phyloP scores from a whole-genome alignment of 305 asterid genomes.

The Fraxinus floribunda region DNA sequence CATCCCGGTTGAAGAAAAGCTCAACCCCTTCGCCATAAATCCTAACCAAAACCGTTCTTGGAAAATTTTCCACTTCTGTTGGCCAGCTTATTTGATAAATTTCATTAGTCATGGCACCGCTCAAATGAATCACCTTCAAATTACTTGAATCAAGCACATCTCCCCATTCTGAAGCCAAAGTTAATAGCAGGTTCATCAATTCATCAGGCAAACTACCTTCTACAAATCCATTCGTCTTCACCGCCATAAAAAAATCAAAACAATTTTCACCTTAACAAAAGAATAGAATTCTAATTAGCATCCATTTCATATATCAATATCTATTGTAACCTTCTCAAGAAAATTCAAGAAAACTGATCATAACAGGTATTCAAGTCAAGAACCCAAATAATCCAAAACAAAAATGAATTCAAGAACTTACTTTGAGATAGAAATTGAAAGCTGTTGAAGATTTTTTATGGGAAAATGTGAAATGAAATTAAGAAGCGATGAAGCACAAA shows the following conservation, averaged over 20 bases:
- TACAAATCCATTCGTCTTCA: conserved; percentile 51
- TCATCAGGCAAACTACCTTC: conserved; percentile 61
- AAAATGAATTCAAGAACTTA: neutral
- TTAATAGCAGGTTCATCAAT: conserved; percentile 42
- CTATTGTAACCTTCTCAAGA: neutral
- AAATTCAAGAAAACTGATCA: neutral
- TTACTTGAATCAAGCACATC: conserved; percentile 47
- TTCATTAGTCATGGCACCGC: conserved; percentile 92
- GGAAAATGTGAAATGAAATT: neutral
- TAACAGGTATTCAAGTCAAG: neutral
- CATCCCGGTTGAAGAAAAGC: conserved; percentile 67
- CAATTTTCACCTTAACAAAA: neutral
- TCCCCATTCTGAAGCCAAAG: conserved; percentile 65
- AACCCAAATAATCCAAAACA: neutral
- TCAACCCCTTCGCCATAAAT: conserved; percentile 87
- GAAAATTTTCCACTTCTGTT: conserved; percentile 29
- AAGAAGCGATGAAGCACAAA: neutral
- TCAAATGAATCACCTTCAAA: conserved; percentile 56
- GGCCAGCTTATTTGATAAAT: conserved; percentile 75
- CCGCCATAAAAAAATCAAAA: conserved; percentile 50
- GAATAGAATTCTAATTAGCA: neutral
- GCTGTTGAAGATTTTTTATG: neutral
- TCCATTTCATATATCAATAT: neutral
- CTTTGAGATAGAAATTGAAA: neutral
- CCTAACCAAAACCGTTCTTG: conserved; percentile 66